phyloP scores from a whole-genome alignment of 495 filamentous ascomycete genomes.

The Venustampulla echinocandica region DNA sequence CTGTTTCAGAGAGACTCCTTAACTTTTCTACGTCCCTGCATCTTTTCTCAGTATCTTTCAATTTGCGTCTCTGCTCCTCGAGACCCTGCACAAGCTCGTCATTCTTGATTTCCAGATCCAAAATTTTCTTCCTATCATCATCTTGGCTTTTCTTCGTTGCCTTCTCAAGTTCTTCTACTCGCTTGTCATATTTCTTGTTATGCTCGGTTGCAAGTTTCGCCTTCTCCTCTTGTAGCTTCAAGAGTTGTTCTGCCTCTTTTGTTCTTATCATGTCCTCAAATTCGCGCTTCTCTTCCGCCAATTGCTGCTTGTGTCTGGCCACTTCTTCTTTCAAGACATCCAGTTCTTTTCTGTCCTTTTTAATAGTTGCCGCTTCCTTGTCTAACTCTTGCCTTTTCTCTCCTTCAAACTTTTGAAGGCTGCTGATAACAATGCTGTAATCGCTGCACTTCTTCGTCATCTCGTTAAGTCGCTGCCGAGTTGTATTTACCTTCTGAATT shows the following conservation, averaged over 20 bases:
- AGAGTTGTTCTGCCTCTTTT: constrained; percentile 4
- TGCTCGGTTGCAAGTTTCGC: constrained; percentile 1
- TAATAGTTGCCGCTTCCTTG: constrained; percentile 3
- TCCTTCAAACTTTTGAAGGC: background rate
- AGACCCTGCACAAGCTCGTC: constrained; percentile 1
- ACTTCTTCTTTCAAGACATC: background rate
- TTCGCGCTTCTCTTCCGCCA: constrained; percentile 3
- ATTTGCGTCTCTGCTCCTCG: constrained; percentile 6
- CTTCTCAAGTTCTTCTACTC: constrained; percentile 8
- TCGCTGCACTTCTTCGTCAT: constrained; percentile 4
- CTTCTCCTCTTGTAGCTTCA: constrained; percentile 7
- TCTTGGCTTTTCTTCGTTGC: constrained; percentile 9
- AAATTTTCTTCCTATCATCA: constrained; percentile 9
- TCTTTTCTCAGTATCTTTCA: constrained; percentile 7
- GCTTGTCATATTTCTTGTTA: constrained; percentile 3
- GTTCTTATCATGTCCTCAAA: constrained; percentile 1
- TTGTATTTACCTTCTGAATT: constrained; percentile 5
- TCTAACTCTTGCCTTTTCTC: constrained; percentile 6
- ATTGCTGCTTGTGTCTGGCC: constrained; percentile 3
- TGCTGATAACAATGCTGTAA: constrained; percentile 4
- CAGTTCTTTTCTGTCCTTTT: constrained; percentile 4
- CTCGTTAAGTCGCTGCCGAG: constrained; percentile 6
- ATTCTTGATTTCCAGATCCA: constrained; percentile 6
- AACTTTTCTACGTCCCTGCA: constrained; percentile 6
- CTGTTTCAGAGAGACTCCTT: constrained; percentile 1